Conservation (phyloP, 2,329 filamentous ascomycete species). For the Hypoxylon sp. region DNA sequence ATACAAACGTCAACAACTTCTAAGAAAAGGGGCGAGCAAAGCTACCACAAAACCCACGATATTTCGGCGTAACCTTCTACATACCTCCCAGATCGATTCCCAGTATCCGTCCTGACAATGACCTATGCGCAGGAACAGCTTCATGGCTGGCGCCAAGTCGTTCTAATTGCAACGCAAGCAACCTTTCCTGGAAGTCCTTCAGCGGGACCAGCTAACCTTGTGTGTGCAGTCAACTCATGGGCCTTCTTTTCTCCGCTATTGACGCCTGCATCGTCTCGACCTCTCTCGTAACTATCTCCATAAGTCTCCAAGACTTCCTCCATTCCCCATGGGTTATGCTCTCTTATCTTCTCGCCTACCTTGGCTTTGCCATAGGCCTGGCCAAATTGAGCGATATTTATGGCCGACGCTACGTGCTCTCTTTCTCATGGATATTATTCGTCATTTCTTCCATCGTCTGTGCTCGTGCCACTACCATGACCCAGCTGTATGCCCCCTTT, state of each 20-base stretch:
- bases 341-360: conserved; percentile 65
- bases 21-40: too few species aligned
- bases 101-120: conserved; percentile 22
- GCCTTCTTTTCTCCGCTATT: conserved; percentile 64
- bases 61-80: too few species aligned
- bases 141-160: conserved; percentile 41
- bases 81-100: not conserved
- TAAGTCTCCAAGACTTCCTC: conserved; percentile 59
- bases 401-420: conserved; percentile 60
- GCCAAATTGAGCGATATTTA: conserved; percentile 69
- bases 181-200: conserved; percentile 34
- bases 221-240: conserved; percentile 56
- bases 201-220: conserved; percentile 26
- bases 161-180: conserved; percentile 50
- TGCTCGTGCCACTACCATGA: conserved; percentile 59
- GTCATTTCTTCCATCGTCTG: conserved; percentile 64
- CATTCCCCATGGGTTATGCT: conserved; percentile 64
- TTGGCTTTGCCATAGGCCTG: conserved; percentile 66
- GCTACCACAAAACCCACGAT: too few species aligned
- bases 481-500: conserved; percentile 54
- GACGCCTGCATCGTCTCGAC: conserved; percentile 68
- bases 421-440: conserved; percentile 63
- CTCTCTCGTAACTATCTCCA: conserved; percentile 64
- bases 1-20: too few species aligned
- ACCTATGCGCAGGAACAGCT: conserved; percentile 32